Base-by-base conservation (phyloP, 2,329 filamentous ascomycete species). In the Fusarium fujikuroi region DNA sequence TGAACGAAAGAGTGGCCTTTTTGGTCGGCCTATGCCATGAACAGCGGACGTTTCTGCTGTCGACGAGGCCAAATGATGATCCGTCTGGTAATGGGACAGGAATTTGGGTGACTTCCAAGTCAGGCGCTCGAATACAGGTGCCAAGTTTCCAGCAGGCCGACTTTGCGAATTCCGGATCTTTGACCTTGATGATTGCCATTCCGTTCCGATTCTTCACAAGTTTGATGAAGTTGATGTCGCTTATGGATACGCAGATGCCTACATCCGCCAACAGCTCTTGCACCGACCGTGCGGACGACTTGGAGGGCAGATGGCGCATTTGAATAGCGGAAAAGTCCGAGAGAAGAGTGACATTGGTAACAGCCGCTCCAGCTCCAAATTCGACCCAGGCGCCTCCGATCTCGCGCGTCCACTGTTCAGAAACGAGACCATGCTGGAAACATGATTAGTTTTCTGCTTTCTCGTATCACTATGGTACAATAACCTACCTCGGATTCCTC, bases 241-340 rank as follows among this genome's bases (percentile, higher is more conserved):
- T 49, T 25, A 16, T 25, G 0, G 36, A 39, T 21, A 69, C 36
- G 1, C 5, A 6, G 5, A 71, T 25, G 0, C 61, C 63, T 14
- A 68, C 32, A 3, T 64, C 40, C 3, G 53, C 59, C 9, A 84
- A 66, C 1, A 81, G 25, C 0, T 28, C 37, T 4, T 37, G 40
- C 4, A 83, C 76, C 4, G 68, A 73, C 4, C 12, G 23, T 2
- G 37, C 47, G 1, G 76, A 73, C 47, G 66, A 78, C 7, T 54
- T 46, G 5, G 2, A 34, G 0, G 80, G 80, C 1, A 84, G 76
- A 11, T 74, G 69, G 28, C 60, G 75, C 47, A 84, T 76, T 10
- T 78, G 80, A 36, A 82, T 75, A 1, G 81, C 78, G 2, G 82
- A 83, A 57, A 80, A 82, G 70, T 85, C 83, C 1, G 81, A 80